Evolutionary conservation across 441 rosid genomes (phyloP).

Genomic region (Croton setiger): DNA sequence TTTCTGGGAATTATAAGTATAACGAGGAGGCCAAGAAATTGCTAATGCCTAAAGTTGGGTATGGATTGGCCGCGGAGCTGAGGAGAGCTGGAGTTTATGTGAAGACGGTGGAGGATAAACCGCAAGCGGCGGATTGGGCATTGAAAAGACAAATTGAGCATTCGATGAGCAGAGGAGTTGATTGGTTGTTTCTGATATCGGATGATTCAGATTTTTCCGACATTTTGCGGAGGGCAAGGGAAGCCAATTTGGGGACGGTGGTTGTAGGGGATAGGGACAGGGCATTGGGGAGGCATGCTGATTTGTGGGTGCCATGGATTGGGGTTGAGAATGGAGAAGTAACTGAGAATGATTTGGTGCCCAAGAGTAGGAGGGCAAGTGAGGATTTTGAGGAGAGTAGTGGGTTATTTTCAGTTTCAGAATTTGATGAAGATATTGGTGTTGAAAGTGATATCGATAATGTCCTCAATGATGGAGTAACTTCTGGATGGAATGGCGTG

Average conservation of each 20-base stretch:
- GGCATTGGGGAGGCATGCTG: conserved; percentile 71
- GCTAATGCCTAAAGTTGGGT: conserved; percentile 63
- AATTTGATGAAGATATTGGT: conserved; percentile 36
- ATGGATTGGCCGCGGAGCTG: conserved; percentile 71
- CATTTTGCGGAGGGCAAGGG: conserved; percentile 75
- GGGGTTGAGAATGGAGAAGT: conserved; percentile 77
- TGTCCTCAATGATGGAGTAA: conserved; percentile 40
- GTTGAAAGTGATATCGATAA: conserved; percentile 32
- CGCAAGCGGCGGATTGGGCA: conserved; percentile 98
- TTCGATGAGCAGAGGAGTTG: conserved; percentile 79
- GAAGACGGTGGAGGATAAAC: conserved; percentile 86
- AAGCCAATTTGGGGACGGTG: conserved; percentile 71
- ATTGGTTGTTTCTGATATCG: conserved; percentile 80
- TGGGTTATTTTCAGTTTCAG: conserved; percentile 42
- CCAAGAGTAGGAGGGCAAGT: conserved; percentile 37
- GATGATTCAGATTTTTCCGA: conserved; percentile 80
- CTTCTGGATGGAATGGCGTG: conserved; percentile 40
- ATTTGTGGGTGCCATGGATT: conserved; percentile 86
- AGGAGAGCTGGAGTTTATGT: conserved; percentile 78
- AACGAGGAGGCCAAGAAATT: conserved; percentile 67
- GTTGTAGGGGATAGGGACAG: conserved; percentile 73
- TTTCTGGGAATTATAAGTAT: conserved; percentile 72
- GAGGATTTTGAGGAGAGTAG: conserved; percentile 33
- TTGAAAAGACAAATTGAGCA: conserved; percentile 87
- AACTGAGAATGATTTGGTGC: conserved; percentile 64